These are phyloP conservation scores for Scheffersomyces quercinus DNA, from an alignment of 1,139 yeast species.

Conservation along the genomic window DNA sequence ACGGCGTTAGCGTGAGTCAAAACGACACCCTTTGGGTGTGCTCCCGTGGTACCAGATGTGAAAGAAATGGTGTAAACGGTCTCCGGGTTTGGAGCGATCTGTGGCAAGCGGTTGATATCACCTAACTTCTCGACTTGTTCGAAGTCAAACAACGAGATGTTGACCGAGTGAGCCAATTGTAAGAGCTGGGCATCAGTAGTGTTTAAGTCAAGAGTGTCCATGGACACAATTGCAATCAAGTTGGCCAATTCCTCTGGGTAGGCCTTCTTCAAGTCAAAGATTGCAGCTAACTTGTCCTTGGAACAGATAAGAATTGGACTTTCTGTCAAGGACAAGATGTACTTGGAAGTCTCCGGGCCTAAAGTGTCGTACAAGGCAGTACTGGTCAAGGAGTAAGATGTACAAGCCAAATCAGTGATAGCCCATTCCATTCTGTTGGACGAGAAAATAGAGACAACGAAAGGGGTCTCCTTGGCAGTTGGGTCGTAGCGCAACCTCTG, in stretches of 20 bases:
- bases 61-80: constrained; percentile 28
- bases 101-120: constrained; percentile 17
- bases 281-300: constrained; percentile 43
- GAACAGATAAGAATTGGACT: constrained; percentile 56
- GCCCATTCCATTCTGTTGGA: constrained; percentile 63
- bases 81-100: constrained; percentile 22
- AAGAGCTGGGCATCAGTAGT: constrained; percentile 17
- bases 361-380: constrained; percentile 69
- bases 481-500: constrained; percentile 22
- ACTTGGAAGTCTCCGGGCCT: constrained; percentile 59
- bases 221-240: constrained; percentile 41
- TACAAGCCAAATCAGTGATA: constrained; percentile 59
- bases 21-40: constrained; percentile 40
- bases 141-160: constrained; percentile 31
- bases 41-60: constrained; percentile 42
- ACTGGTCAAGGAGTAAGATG: constrained; percentile 48
- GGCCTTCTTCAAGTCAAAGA: constrained; percentile 37
- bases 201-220: constrained; percentile 45
- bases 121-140: constrained; percentile 31
- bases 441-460: constrained; percentile 56
- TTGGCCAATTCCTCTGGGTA: constrained; percentile 18
- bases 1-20: constrained; percentile 32
- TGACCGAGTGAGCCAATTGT: constrained; percentile 21
- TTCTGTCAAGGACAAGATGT: constrained; percentile 57
- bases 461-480: constrained; percentile 29